These are phyloP conservation scores for Mucuna pruriens DNA, from an alignment of 306 rosid species.

Conservation along the genomic window DNA sequence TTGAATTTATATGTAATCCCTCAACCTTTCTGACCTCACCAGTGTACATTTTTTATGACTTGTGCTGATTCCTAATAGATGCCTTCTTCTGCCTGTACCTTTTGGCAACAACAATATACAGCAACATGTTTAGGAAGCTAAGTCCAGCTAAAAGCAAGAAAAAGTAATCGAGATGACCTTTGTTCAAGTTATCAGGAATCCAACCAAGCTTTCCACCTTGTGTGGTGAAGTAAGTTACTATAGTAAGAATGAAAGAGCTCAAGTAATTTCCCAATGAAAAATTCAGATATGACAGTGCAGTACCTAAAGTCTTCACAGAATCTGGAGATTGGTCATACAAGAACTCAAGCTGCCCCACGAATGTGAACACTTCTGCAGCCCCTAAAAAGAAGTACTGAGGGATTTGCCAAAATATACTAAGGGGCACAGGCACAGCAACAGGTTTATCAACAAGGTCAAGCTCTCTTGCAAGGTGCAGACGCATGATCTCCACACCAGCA, in stretches of 20 bases:
- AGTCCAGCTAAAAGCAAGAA: conserved; percentile 89
- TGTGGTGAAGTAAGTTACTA: conserved; percentile 78
- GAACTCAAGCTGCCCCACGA: conserved; percentile 85
- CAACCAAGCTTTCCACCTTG: conserved; percentile 67
- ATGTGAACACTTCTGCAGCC: conserved; percentile 77
- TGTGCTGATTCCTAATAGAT: background rate
- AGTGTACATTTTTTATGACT: background rate
- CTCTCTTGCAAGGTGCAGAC: conserved; percentile 64
- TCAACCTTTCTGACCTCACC: background rate
- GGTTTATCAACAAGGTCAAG: conserved; percentile 66
- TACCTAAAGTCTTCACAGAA: conserved; percentile 79
- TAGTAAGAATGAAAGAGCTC: conserved; percentile 79
- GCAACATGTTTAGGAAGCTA: conserved; percentile 65
- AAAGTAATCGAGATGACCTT: conserved; percentile 81
- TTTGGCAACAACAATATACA: conserved; percentile 54
- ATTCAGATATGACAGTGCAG: conserved; percentile 67
- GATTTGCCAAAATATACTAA: conserved; percentile 77
- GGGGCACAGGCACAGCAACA: conserved; percentile 71
- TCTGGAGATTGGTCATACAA: conserved; percentile 91
- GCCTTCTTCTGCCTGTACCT: conserved; percentile 63
- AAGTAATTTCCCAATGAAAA: conserved; percentile 78
- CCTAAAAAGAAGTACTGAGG: conserved; percentile 90
- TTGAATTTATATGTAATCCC: background rate
- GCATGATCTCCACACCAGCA: conserved; percentile 71
- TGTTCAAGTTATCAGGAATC: conserved; percentile 86